These are phyloP conservation scores for Sporothrix pseudoabietina DNA, from an alignment of 2,329 filamentous ascomycete genomes.

Conservation along the genomic window DNA sequence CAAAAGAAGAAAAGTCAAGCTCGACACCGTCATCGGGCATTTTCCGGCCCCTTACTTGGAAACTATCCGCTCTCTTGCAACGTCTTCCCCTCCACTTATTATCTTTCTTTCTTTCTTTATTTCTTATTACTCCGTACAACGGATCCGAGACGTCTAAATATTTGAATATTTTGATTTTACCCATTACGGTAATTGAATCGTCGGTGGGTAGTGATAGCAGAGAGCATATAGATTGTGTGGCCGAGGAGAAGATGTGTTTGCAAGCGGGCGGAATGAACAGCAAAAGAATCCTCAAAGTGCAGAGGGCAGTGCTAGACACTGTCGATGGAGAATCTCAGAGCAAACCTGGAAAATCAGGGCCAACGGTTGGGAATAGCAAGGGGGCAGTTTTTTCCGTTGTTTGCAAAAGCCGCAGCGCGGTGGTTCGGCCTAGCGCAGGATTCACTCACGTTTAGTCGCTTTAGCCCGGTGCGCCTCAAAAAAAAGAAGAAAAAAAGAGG, in stretches of 20 bases:
- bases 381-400: background rate
- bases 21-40: background rate
- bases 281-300: background rate
- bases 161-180: background rate
- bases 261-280: background rate
- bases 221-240: conserved; percentile 1
- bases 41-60: background rate
- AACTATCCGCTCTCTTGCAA: background rate
- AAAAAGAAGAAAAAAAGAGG: background rate
- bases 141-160: background rate
- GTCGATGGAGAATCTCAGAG: background rate
- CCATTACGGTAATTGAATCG: background rate
- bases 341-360: background rate
- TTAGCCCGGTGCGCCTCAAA: background rate
- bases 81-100: background rate
- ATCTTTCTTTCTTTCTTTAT: background rate
- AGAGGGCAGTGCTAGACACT: background rate
- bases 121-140: background rate
- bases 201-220: background rate
- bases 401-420: background rate
- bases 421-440: background rate
- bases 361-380: background rate
- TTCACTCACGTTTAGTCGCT: background rate
- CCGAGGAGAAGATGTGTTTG: background rate
- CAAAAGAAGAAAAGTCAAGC: background rate